These are phyloP conservation scores for Aquilaria malaccensis DNA, from an alignment of 345 rosid genomes.

Conservation along the genomic window DNA sequence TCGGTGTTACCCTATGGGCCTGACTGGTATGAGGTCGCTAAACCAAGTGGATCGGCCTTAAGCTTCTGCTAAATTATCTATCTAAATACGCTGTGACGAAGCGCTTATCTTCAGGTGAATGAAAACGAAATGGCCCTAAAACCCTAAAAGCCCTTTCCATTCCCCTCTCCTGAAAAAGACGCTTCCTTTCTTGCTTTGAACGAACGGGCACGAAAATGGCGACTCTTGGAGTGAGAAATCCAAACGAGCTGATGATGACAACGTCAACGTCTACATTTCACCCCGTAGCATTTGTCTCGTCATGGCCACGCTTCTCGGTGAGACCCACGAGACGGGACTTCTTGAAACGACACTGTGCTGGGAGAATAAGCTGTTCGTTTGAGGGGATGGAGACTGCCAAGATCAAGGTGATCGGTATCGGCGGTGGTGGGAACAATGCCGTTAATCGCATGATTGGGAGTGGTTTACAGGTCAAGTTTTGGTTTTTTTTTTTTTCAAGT, in stretches of 20 bases:
- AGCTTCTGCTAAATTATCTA: constrained; percentile 1
- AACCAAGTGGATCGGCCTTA: constrained; percentile 1
- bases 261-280: constrained; percentile 33
- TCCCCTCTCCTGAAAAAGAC: not conserved
- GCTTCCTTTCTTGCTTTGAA: constrained; percentile 2
- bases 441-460: constrained; percentile 97
- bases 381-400: constrained; percentile 73
- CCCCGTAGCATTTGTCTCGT: constrained; percentile 15
- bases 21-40: not conserved
- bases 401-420: constrained; percentile 93
- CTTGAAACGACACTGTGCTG: constrained; percentile 23
- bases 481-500: not conserved
- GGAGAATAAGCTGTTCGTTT: constrained; percentile 52
- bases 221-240: constrained; percentile 44
- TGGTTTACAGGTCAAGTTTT: constrained; percentile 64
- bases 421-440: constrained; percentile 99
- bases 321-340: constrained; percentile 15
- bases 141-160: constrained; percentile 36
- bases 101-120: not conserved
- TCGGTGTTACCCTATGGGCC: not conserved
- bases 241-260: constrained; percentile 34
- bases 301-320: constrained; percentile 8
- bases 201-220: constrained; percentile 28
- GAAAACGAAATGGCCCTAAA: constrained; percentile 20
- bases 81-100: not conserved